These are phyloP conservation scores for Phytophthora sp. DNA, from an alignment of 352 stramenopile species.

Conservation along the genomic window DNA sequence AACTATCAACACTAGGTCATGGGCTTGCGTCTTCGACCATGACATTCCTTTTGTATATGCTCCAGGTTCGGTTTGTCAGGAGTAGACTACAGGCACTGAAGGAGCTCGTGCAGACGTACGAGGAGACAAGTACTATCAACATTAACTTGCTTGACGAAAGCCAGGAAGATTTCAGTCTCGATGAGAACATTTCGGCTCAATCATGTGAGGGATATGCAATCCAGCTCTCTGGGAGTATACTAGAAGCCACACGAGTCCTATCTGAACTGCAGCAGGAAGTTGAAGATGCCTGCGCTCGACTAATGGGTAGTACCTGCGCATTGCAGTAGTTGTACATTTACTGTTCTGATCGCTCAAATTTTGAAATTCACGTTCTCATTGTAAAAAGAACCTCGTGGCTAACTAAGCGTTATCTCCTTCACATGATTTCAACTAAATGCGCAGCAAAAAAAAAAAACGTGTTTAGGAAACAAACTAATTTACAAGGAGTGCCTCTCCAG, in stretches of 20 bases:
- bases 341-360: neutral
- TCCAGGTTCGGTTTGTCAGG: slow-evolving; percentile 38
- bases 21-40: no score
- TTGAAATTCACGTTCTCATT: neutral
- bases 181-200: slow-evolving; percentile 6
- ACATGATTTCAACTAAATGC: no score
- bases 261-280: slow-evolving; percentile 41
- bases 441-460: neutral
- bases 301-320: slow-evolving; percentile 47
- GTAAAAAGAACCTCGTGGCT: neutral
- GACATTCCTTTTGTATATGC: neutral
- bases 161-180: neutral
- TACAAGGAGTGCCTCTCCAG: slow-evolving; percentile 28
- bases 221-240: slow-evolving; percentile 20
- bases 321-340: slow-evolving; percentile 34
- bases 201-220: slow-evolving; percentile 15
- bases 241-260: slow-evolving; percentile 23
- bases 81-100: slow-evolving; percentile 31
- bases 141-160: slow-evolving; percentile 35
- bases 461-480: neutral
- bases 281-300: slow-evolving; percentile 48
- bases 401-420: neutral
- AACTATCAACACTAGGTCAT: no score
- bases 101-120: slow-evolving; percentile 38
- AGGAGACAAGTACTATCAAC: slow-evolving; percentile 42